A percentile compares a stretch with the other conserved stretches of the same genome.
These are phyloP conservation scores for Neocatenulostroma microsporum DNA, from an alignment of 2,329 filamentous ascomycete genomes.

Conservation along the genomic window DNA sequence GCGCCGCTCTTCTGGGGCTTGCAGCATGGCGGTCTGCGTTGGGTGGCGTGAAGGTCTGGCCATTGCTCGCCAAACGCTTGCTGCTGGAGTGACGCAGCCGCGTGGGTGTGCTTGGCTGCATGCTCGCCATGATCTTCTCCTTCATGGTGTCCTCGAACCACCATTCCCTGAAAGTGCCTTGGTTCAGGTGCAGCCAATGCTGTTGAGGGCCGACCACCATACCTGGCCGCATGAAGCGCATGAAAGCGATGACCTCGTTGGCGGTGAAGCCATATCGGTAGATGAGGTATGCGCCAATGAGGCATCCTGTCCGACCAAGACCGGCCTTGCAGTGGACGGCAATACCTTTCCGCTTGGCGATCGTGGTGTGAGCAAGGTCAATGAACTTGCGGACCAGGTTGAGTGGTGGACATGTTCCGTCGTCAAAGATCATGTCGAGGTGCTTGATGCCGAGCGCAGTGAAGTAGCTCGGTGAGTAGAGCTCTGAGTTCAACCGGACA, in stretches of 20 bases:
- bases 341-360: slow-evolving; percentile 84
- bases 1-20: slow-evolving; percentile 59
- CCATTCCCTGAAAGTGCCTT: slow-evolving; percentile 96
- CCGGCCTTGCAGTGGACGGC: slow-evolving; percentile 99
- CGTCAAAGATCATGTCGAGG: slow-evolving; percentile 98
- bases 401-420: slow-evolving; percentile 88
- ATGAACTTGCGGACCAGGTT: slow-evolving; percentile 91
- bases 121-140: slow-evolving; percentile 63
- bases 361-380: slow-evolving; percentile 87
- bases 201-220: slow-evolving; percentile 99
- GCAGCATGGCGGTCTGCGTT: slow-evolving; percentile 58
- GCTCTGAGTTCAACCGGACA: slow-evolving; percentile 86
- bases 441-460: slow-evolving; percentile 91
- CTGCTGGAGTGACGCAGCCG: slow-evolving; percentile 40
- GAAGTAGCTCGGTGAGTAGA: slow-evolving; percentile 97
- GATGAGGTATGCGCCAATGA: slow-evolving; percentile 96
- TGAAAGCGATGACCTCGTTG: slow-evolving; percentile 75
- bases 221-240: slow-evolving; percentile 97
- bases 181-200: slow-evolving; percentile 97
- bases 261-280: slow-evolving; percentile 96
- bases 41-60: slow-evolving; percentile 73
- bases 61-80: slow-evolving; percentile 51
- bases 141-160: slow-evolving; percentile 75
- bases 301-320: slow-evolving; percentile 84
- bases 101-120: slow-evolving; percentile 51